phyloP scores from a whole-genome alignment of 2,329 filamentous ascomycete species.

The Hymenotorrendiella dingleyae region DNA sequence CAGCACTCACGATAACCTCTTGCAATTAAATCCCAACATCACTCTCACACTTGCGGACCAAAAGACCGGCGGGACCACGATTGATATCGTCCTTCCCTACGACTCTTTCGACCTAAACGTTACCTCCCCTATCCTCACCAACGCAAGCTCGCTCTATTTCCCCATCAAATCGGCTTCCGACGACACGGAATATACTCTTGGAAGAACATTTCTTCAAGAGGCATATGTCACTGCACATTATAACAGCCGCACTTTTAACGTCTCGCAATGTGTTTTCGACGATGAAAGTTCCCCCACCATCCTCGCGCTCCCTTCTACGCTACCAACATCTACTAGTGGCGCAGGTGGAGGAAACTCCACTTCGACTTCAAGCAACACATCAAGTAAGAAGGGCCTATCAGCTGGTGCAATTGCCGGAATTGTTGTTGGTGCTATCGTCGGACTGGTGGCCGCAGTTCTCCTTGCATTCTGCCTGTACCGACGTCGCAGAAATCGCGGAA shows the following conservation, averaged over 20 bases:
- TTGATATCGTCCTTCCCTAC: slow-evolving; percentile 26
- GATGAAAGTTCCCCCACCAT: slow-evolving; percentile 7
- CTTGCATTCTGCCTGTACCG: slow-evolving; percentile 11
- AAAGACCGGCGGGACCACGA: slow-evolving; percentile 14
- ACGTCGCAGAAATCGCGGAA: slow-evolving; percentile 1
- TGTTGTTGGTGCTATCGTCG: slow-evolving; percentile 13
- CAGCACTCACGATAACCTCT: slow-evolving; percentile 22
- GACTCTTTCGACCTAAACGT: slow-evolving; percentile 24
- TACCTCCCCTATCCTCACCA: slow-evolving; percentile 12
- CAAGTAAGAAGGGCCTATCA: slow-evolving; percentile 5
- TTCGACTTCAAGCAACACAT: background rate
- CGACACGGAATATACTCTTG: slow-evolving; percentile 22
- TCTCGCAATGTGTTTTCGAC: slow-evolving; percentile 23
- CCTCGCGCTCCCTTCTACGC: slow-evolving; percentile 14
- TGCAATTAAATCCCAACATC: slow-evolving; percentile 25
- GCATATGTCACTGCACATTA: slow-evolving; percentile 26
- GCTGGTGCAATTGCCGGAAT: slow-evolving; percentile 20
- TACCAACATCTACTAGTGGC: slow-evolving; percentile 6
- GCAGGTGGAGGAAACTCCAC: no score
- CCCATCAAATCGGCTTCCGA: slow-evolving; percentile 20
- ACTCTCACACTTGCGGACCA: slow-evolving; percentile 26
- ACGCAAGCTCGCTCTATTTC: slow-evolving; percentile 23
- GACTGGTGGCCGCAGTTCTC: slow-evolving; percentile 10
- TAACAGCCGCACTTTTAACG: slow-evolving; percentile 25
- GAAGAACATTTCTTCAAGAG: slow-evolving; percentile 29